Conservation (phyloP, 1,284 basidiomycete species). For the Rhodotorula sp. region DNA sequence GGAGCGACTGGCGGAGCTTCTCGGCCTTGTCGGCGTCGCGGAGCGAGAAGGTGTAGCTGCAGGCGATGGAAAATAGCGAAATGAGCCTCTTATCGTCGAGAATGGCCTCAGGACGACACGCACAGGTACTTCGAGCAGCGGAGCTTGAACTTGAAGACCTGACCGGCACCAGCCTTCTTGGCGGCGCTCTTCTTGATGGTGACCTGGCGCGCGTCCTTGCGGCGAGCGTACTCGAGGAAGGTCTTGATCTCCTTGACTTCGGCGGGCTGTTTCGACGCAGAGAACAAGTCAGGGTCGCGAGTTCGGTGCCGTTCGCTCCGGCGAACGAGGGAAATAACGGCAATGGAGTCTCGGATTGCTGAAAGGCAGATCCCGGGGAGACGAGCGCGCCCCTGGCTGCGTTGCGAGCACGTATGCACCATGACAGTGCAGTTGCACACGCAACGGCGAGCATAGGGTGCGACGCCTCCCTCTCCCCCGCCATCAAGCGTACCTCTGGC, state of each 20-base stretch:
- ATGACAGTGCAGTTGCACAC: neutral
- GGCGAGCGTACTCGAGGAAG: constrained; percentile 94
- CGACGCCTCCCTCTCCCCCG: neutral
- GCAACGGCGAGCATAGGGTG: neutral
- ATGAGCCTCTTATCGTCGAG: neutral
- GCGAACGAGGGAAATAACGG: neutral
- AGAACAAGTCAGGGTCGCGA: neutral
- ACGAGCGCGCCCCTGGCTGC: neutral
- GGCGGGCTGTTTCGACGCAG: constrained; percentile 67
- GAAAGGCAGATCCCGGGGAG: constrained; percentile 1
- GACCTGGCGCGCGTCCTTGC: constrained; percentile 59
- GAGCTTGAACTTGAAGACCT: constrained; percentile 93
- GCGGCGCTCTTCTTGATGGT: constrained; percentile 42
- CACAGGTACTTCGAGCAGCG: constrained; percentile 96
- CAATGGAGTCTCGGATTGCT: constrained; percentile 23
- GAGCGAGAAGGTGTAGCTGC: constrained; percentile 94
- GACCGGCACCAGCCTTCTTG: constrained; percentile 32
- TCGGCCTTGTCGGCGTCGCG: constrained; percentile 98
- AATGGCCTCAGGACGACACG: constrained; percentile 76
- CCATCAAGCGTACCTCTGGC: no score
- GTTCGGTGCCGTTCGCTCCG: neutral
- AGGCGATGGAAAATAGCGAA: constrained; percentile 54
- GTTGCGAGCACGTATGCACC: neutral
- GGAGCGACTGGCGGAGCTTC: constrained; percentile 93
- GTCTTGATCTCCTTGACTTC: constrained; percentile 98